Evolutionary conservation across 371 early-diverging fungal genomes (phyloP), one percentile per base, ranked within the genome.

Genomic region (Dinochytrium kinnereticum): DNA sequence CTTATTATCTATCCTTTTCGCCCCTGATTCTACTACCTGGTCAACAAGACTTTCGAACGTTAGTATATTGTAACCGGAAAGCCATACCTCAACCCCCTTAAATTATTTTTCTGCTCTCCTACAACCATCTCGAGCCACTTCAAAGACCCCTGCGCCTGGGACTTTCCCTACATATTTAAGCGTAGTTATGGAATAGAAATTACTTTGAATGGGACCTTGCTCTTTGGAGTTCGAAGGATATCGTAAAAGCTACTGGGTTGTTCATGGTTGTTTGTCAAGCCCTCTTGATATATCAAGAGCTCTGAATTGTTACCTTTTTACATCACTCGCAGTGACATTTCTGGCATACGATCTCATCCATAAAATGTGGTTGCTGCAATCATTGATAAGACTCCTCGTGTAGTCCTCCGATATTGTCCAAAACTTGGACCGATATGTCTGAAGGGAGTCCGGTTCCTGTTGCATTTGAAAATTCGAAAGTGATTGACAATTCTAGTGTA

Each of bases 371-470:
- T 53, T 72, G 7, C 33, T 28, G 0, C 72, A 59, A 33, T 51
- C 40, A 26, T 33, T 49, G 13, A 33, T 26, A 1, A 72, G 3
- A 26, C 36, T 61, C 17, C 40, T 53, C 1, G 72, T 72, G n/a
- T 72, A 61, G 51, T 59, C 40, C n/a, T 30, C 10, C 30, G 28
- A 59, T 5, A 59, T 59, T 33, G 30, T 30, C 59, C n/a, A 10
- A 7, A 59, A n/a, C 28, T 59, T 59, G n/a, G 10, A 10, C n/a
- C 59, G 34, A 59, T 10, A 59, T 7, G 28, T 59, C 30, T n/a
- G 59, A 59, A 30, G 51, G 19, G 19, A 19, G n/a, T 19, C n/a
- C 51, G 19, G 51, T 50, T n/a, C 51, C 19, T 19, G 51, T n/a
- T n/a, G n/a, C n/a, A n/a, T n/a, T n/a, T n/a, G n/a, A n/a, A n/a